Conservation (phyloP, 148 eudicot species). For the Rhododendron mucronatum region DNA sequence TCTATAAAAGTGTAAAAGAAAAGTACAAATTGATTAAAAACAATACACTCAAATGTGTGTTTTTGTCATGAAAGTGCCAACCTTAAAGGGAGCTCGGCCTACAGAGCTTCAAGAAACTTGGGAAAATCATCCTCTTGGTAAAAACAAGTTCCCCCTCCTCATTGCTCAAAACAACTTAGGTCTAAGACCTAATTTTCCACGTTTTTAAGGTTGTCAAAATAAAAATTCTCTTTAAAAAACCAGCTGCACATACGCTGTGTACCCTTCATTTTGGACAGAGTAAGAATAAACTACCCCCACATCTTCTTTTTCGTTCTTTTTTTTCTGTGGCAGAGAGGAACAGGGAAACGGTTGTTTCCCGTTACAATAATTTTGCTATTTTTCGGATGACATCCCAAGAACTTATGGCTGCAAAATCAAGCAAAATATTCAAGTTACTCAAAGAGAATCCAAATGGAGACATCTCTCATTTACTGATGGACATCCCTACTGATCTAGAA, state of each 20-base stretch:
- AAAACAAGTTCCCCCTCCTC: background rate
- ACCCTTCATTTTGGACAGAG: constrained; percentile 46
- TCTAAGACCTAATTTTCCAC: background rate
- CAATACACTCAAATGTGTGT: too few species aligned
- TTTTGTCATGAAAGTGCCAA: too few species aligned
- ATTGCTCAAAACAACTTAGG: background rate
- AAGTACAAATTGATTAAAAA: too few species aligned
- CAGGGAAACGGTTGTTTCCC: background rate
- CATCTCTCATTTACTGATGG: constrained; percentile 27
- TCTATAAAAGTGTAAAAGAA: too few species aligned
- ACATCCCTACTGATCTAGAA: constrained; percentile 40
- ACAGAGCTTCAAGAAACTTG: background rate
- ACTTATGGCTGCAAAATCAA: constrained; percentile 35
- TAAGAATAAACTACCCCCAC: constrained; percentile 5
- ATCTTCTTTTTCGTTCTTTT: background rate
- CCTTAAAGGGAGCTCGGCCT: too few species aligned
- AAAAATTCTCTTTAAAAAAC: constrained; percentile 19
- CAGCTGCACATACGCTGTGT: constrained; percentile 22
- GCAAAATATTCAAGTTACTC: constrained; percentile 26
- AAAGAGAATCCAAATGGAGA: constrained; percentile 45
- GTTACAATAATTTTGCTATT: background rate
- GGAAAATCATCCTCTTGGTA: constrained; percentile 17
- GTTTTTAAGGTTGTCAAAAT: constrained; percentile 34
- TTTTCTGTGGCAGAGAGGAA: background rate
- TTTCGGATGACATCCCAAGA: constrained; percentile 19